Conservation (phyloP, 805 yeast species). For the Suhomyces kilbournensis region DNA sequence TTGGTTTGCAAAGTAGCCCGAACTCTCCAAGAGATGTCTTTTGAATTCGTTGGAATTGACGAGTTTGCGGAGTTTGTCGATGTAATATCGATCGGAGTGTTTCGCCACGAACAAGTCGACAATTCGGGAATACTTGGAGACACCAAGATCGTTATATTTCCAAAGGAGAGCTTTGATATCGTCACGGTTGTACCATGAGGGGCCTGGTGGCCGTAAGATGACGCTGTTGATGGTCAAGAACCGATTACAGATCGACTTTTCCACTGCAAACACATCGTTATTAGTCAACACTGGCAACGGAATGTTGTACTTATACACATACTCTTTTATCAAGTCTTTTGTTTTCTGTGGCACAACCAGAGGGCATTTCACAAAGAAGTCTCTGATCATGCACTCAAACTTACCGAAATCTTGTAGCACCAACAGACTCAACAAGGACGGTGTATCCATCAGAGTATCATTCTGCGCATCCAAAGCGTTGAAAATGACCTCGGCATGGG, state of each 20-base stretch:
- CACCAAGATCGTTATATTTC: conserved; percentile 4
- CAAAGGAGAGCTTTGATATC: not conserved
- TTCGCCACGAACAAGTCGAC: not conserved
- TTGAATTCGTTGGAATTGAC: conserved; percentile 9
- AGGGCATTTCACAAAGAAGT: not conserved
- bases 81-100: not conserved
- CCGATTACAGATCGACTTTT: conserved; percentile 2
- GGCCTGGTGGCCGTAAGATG: not conserved
- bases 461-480: not conserved
- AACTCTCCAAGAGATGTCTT: conserved; percentile 7
- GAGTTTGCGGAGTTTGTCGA: not conserved
- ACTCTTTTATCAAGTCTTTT: not conserved
- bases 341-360: not conserved
- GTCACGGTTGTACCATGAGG: not conserved
- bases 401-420: not conserved
- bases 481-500: not conserved
- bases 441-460: not conserved
- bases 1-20: conserved; percentile 8
- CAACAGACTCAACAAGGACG: not conserved
- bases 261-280: not conserved
- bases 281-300: not conserved
- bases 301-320: not conserved
- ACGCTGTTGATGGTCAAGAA: conserved; percentile 2
- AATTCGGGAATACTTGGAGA: conserved; percentile 3
- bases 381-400: not conserved